phyloP scores from a whole-genome alignment of 768 basidiomycete genomes.

The Termitomyces sp. region DNA sequence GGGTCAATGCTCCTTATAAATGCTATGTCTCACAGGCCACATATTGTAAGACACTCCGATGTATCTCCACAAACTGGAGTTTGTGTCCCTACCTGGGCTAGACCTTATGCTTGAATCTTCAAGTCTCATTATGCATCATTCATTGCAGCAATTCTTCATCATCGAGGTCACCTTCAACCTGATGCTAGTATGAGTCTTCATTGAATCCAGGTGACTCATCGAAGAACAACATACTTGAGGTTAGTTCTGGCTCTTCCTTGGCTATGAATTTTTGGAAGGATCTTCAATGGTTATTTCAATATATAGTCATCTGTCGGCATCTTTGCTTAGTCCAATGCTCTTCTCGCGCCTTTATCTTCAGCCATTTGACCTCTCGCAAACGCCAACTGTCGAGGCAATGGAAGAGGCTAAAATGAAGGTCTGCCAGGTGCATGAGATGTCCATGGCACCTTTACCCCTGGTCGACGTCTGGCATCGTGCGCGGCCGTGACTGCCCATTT shows the following conservation, averaged over 20 bases:
- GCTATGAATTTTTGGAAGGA: too few relatives aligned
- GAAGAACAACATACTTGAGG: slow-evolving; percentile 5
- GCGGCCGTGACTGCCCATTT: slow-evolving; percentile 11
- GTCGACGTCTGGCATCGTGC: slow-evolving; percentile 2
- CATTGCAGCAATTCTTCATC: slow-evolving; percentile 6
- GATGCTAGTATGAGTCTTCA: slow-evolving; percentile 8
- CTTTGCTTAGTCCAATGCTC: neutral
- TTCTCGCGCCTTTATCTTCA: slow-evolving; percentile 3
- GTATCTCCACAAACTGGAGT: neutral
- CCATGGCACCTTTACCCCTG: neutral
- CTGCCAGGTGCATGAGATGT: neutral
- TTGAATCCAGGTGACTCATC: neutral
- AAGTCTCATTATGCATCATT: neutral
- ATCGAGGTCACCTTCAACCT: slow-evolving; percentile 13
- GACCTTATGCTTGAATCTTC: neutral
- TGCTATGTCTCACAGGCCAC: neutral
- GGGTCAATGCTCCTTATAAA: neutral
- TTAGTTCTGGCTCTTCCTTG: neutral
- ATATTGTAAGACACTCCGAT: neutral
- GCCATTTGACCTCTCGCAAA: neutral
- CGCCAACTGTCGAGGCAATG: neutral
- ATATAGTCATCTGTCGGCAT: neutral
- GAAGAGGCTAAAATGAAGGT: neutral
- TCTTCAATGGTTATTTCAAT: too few relatives aligned
- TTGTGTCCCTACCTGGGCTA: neutral